A percentile compares a stretch with the other conserved stretches of the same genome.
phyloP scores from a whole-genome alignment of 1,139 yeast genomes.

The Debaryomyces robertsiae region DNA sequence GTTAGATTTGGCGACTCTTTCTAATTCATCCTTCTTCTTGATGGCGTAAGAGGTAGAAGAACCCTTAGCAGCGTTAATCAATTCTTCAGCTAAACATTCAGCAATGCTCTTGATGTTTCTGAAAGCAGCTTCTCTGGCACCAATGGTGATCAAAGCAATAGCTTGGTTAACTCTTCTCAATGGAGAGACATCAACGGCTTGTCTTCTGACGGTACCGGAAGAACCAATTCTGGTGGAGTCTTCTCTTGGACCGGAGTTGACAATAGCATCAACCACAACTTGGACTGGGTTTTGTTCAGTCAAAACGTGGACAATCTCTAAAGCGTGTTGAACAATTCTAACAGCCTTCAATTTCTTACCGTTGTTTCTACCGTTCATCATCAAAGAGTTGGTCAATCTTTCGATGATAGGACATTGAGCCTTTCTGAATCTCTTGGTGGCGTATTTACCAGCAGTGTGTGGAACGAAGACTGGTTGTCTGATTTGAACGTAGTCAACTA shows the following conservation, averaged over 20 bases:
- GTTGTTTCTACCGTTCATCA: conserved; percentile 99
- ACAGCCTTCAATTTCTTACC: conserved; percentile 99
- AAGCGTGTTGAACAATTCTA: conserved; percentile 98
- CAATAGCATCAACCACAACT: conserved; percentile 98
- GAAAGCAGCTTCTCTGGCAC: conserved; percentile 99
- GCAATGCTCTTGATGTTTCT: conserved; percentile 99
- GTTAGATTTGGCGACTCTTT: conserved; percentile 99
- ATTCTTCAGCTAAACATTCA: conserved; percentile 99
- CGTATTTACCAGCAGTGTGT: conserved; percentile 99
- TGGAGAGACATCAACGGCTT: conserved; percentile 99
- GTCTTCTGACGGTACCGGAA: conserved; percentile 99
- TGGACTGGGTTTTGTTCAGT: conserved; percentile 99
- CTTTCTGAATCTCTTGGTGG: conserved; percentile 99
- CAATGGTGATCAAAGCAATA: conserved; percentile 94
- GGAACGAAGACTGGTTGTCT: conserved; percentile 97
- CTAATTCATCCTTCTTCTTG: conserved; percentile 99
- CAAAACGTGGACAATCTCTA: conserved; percentile 95
- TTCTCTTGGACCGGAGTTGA: conserved; percentile 99
- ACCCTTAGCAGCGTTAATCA: conserved; percentile 99
- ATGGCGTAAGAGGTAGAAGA: conserved; percentile 99
- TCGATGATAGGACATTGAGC: conserved; percentile 99
- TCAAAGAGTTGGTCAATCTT: conserved; percentile 99
- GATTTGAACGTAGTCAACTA: conserved; percentile 97
- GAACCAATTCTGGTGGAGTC: conserved; percentile 99
- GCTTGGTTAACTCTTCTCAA: conserved; percentile 99